phyloP scores from a whole-genome alignment of 1,284 basidiomycete genomes.

The Puccinia sorghi region DNA sequence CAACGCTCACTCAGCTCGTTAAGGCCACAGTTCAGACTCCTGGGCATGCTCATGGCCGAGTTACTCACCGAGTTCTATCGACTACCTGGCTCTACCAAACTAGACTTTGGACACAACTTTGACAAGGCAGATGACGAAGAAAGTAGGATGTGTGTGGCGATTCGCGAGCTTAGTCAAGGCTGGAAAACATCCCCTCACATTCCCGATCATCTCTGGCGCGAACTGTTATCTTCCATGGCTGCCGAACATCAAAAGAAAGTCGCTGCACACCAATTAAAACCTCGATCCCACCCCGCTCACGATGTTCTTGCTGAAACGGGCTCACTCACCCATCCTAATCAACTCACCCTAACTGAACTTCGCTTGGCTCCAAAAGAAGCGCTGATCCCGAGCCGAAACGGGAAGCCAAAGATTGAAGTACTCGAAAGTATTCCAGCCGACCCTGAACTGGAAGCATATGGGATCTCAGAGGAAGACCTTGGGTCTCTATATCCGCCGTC shows the following conservation, averaged over 20 bases:
- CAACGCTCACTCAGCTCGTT: conserved; percentile 34
- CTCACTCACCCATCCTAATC: not conserved
- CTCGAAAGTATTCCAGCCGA: not conserved
- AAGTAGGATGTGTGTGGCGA: conserved; percentile 1
- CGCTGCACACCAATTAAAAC: not conserved
- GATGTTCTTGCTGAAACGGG: not conserved
- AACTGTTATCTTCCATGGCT: conserved; percentile 4
- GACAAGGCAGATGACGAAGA: not conserved
- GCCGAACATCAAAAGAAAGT: not conserved
- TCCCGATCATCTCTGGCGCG: not conserved
- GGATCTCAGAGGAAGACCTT: conserved; percentile 33
- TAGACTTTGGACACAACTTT: conserved; percentile 39
- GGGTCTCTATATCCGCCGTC: conserved; percentile 11
- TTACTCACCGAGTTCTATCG: conserved; percentile 11
- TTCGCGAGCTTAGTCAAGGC: conserved; percentile 15
- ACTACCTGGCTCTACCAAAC: not conserved
- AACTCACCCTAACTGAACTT: not conserved
- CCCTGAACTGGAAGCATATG: conserved; percentile 26
- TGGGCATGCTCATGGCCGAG: conserved; percentile 49
- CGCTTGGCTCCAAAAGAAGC: not conserved
- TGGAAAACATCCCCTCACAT: not conserved
- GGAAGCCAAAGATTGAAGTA: conserved; percentile 33
- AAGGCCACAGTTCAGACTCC: conserved; percentile 23
- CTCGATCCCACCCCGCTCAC: not conserved
- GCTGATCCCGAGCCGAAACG: not conserved